These are phyloP conservation scores for Suillus fuscotomentosus DNA, from an alignment of 768 basidiomycete species.

Conservation along the genomic window DNA sequence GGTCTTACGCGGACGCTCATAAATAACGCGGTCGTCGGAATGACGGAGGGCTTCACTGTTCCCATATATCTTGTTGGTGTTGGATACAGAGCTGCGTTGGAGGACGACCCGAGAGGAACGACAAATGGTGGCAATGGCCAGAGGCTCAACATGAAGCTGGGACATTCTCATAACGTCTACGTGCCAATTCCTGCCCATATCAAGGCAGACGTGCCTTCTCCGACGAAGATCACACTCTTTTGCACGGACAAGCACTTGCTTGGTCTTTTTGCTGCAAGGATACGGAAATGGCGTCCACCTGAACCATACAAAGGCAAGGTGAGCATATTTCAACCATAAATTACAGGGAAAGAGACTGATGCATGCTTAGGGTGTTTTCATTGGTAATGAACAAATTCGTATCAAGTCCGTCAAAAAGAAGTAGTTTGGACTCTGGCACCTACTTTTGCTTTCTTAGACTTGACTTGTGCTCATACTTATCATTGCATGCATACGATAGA, in stretches of 20 bases:
- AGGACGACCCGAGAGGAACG: constrained; percentile 71
- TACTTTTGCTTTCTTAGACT: not conserved
- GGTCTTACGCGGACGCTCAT: constrained; percentile 92
- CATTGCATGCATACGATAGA: not conserved
- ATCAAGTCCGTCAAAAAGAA: constrained; percentile 96
- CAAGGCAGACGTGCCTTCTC: constrained; percentile 71
- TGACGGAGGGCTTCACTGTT: constrained; percentile 83
- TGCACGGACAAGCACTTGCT: constrained; percentile 88
- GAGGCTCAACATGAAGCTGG: constrained; percentile 87
- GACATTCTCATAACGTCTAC: constrained; percentile 85
- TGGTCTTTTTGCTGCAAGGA: constrained; percentile 85
- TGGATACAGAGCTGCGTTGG: constrained; percentile 86
- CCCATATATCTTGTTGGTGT: constrained; percentile 92
- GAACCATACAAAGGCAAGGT: constrained; percentile 99
- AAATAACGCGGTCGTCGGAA: constrained; percentile 84
- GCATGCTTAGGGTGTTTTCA: constrained; percentile 75
- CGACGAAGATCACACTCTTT: constrained; percentile 80
- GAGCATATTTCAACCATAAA: constrained; percentile 21
- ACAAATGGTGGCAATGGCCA: constrained; percentile 56
- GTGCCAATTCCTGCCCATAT: constrained; percentile 83
- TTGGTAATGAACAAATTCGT: constrained; percentile 89
- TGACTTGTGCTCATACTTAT: not conserved
- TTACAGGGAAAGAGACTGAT: not conserved
- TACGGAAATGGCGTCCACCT: constrained; percentile 82
- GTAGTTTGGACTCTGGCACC: constrained; percentile 41